Conservation (phyloP, 1,284 basidiomycete species). For the Cryptococcus jaspeensis region DNA sequence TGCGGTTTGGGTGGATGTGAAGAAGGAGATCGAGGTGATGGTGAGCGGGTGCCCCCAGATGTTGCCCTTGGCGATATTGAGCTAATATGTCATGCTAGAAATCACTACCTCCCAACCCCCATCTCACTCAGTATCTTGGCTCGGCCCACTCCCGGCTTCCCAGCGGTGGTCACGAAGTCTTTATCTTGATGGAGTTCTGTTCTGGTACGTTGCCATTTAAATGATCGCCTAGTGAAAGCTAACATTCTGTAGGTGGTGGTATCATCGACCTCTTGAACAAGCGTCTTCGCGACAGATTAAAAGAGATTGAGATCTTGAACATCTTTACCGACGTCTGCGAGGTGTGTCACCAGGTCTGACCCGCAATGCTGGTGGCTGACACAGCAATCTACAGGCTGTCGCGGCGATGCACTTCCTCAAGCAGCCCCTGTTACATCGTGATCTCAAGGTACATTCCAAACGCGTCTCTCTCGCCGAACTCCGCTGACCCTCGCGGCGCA, state of each 20-base stretch:
- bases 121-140: slow-evolving; percentile 45
- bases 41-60: slow-evolving; percentile 57
- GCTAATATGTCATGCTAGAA: slow-evolving; percentile 22
- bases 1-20: slow-evolving; percentile 85
- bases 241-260: slow-evolving; percentile 68
- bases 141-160: slow-evolving; percentile 79
- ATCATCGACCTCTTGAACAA: slow-evolving; percentile 99
- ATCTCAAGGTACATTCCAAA: slow-evolving; percentile 66
- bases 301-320: slow-evolving; percentile 92
- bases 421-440: slow-evolving; percentile 81
- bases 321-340: slow-evolving; percentile 97
- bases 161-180: slow-evolving; percentile 87
- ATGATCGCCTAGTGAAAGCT: not conserved
- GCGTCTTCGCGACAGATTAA: slow-evolving; percentile 84
- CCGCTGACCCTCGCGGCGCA: slow-evolving; percentile 18
- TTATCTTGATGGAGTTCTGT: slow-evolving; percentile 99
- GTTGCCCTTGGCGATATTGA: not conserved
- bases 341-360: slow-evolving; percentile 30
- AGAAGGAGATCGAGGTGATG: slow-evolving; percentile 98
- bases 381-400: slow-evolving; percentile 56
- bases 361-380: not conserved
- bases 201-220: slow-evolving; percentile 53
- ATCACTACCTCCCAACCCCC: slow-evolving; percentile 36
- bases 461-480: not conserved
- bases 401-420: slow-evolving; percentile 95